Base-by-base conservation (phyloP, 1,284 basidiomycete species). In the Sparassis latifolia region DNA sequence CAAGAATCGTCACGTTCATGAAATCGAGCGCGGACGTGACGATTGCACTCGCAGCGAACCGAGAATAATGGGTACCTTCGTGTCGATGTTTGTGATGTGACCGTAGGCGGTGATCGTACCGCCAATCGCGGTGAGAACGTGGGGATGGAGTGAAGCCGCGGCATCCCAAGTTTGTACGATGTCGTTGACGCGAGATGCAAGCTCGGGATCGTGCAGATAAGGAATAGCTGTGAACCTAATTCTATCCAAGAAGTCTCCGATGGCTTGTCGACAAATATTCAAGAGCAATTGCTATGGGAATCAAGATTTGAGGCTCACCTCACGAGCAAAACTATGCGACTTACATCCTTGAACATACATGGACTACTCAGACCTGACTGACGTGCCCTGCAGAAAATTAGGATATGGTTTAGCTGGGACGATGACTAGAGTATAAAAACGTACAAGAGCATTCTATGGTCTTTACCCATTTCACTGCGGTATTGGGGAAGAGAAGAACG, bases 1-100 rank as follows among this genome's bases (percentile, higher is more conserved):
- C 52, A 5, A 53, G 42, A 20, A 53, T 48, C 4, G 45, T 33
- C 3, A 32, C 52, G 32, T 48, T 50, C 20, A 53, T 20, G 31
- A 47, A 53, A 33, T 42, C 29, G 35, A 53, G 38, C 5, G 45
- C 33, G 2, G 49, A 38, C 2, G 12, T 32, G 10, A 48, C 12
- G n/a, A 53, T 50, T 10, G 46, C 9, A 28, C 12, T 38, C 10
- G 52, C 48, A 3, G 32, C 46, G 20, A 48, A 53, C 6, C 32
- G 31, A 10, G 52, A 42, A 33, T 44, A 53, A 30, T 30, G 44
- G 5, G 44, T 4, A 45, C 10, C 32, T 45, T 45, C 12, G 33
- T 31, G 33, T 45, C 44, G 31, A 33, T 33, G 28, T 27, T 45
- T 10, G 44, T 6, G 30, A 45, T 31, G 44, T 45, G 44, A 7